phyloP scores from a whole-genome alignment of 805 yeast genomes.

The Nakazawaea anatomiae region DNA sequence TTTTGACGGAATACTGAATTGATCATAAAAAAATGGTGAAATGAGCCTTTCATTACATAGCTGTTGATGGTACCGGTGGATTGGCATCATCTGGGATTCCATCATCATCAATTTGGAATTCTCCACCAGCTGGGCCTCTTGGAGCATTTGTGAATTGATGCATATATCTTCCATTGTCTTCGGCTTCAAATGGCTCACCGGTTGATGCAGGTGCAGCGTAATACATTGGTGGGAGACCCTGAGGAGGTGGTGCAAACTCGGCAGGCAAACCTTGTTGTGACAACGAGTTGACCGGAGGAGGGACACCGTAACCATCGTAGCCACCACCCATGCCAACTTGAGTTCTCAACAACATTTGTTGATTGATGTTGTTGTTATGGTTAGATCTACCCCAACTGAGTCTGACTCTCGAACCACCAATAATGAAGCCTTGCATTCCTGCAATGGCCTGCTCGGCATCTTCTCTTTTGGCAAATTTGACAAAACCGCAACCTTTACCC shows the following conservation, averaged over 20 bases:
- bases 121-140: neutral
- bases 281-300: slow-evolving; percentile 6
- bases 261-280: slow-evolving; percentile 10
- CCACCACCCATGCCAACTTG: slow-evolving; percentile 13
- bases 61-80: neutral
- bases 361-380: slow-evolving; percentile 14
- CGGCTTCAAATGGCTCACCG: slow-evolving; percentile 4
- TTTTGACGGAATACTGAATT: no score
- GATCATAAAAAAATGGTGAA: neutral
- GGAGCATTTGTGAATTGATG: neutral
- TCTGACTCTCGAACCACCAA: slow-evolving; percentile 69
- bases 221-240: slow-evolving; percentile 10
- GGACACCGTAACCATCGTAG: slow-evolving; percentile 12
- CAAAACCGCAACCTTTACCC: slow-evolving; percentile 78
- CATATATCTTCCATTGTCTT: slow-evolving; percentile 1
- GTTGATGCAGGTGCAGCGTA: slow-evolving; percentile 5
- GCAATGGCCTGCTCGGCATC: slow-evolving; percentile 76
- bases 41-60: neutral
- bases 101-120: slow-evolving; percentile 1
- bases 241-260: slow-evolving; percentile 9
- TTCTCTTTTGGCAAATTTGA: slow-evolving; percentile 57
- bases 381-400: slow-evolving; percentile 68
- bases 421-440: slow-evolving; percentile 72
- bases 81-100: slow-evolving; percentile 1
- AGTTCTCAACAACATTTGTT: slow-evolving; percentile 11